Conservation (phyloP, 2,329 filamentous ascomycete species). For the Fusarium brachygibbosum region DNA sequence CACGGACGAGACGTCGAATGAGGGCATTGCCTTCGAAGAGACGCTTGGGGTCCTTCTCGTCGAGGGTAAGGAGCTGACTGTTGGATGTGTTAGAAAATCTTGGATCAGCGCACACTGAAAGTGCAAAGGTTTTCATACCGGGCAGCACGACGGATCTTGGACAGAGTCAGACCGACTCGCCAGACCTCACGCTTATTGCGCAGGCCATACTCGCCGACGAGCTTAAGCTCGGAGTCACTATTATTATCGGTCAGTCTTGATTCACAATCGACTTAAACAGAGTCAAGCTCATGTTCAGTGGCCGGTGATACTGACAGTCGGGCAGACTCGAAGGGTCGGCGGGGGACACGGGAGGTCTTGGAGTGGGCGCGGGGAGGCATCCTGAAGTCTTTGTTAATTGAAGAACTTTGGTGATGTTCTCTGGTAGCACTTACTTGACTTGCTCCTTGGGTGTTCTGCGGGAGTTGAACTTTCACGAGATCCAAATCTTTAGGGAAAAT, state of each 20-base stretch:
- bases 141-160: slow-evolving; percentile 99
- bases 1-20: slow-evolving; percentile 99
- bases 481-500: slow-evolving; percentile 42
- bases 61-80: slow-evolving; percentile 99
- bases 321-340: slow-evolving; percentile 99
- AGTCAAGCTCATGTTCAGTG: slow-evolving; percentile 99
- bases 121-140: slow-evolving; percentile 71
- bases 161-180: slow-evolving; percentile 99
- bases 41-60: slow-evolving; percentile 99
- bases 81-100: slow-evolving; percentile 43
- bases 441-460: slow-evolving; percentile 56
- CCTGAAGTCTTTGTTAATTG: slow-evolving; percentile 52
- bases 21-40: slow-evolving; percentile 99
- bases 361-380: slow-evolving; percentile 78
- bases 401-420: slow-evolving; percentile 25
- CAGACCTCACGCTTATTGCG: slow-evolving; percentile 99
- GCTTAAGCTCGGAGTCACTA: slow-evolving; percentile 99
- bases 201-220: slow-evolving; percentile 99
- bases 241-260: slow-evolving; percentile 73
- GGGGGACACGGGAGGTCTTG: slow-evolving; percentile 99
- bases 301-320: slow-evolving; percentile 98
- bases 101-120: slow-evolving; percentile 1
- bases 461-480: slow-evolving; percentile 52
- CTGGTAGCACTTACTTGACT: slow-evolving; percentile 56
- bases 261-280: slow-evolving; percentile 92